These are phyloP conservation scores for Vitis cinerea DNA, from an alignment of 164 flowering plant genomes.

Conservation along the genomic window DNA sequence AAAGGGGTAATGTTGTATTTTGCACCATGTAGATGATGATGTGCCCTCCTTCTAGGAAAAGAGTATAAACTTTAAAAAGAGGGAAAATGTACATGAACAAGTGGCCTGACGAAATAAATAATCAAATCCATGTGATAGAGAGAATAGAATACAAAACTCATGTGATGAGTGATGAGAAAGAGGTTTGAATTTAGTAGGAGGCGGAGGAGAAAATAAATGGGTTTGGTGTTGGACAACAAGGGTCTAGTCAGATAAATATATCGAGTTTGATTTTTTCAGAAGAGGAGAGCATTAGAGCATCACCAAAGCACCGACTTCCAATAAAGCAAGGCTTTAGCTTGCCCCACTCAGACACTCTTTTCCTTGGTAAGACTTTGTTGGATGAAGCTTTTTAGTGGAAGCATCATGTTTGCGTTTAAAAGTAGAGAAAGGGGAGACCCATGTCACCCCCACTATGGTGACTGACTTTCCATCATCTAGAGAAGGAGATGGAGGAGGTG, in stretches of 20 bases:
- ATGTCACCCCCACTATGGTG: constrained; percentile 14
- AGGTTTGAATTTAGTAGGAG: not conserved
- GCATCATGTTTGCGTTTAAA: constrained; percentile 32
- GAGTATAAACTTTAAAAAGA: no score
- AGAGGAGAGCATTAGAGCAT: constrained; percentile 6
- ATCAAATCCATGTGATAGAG: no score
- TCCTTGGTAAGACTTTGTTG: constrained; percentile 1
- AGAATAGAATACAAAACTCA: not conserved
- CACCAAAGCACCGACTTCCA: constrained; percentile 30
- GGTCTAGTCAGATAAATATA: constrained; percentile 17
- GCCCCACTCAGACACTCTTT: constrained; percentile 21
- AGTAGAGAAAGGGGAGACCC: constrained; percentile 18
- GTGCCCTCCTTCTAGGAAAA: no score
- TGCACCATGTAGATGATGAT: no score
- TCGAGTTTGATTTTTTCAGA: not conserved
- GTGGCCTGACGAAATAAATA: no score
- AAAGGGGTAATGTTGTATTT: no score
- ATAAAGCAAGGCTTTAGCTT: constrained; percentile 13
- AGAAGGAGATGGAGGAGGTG: not conserved
- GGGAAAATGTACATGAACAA: no score
- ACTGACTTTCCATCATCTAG: constrained; percentile 4
- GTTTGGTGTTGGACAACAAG: constrained; percentile 13
- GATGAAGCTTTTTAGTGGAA: constrained; percentile 6
- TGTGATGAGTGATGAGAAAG: constrained; percentile 4
- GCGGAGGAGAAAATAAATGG: no score